Conservation (phyloP, 2,329 filamentous ascomycete species). For the Aureobasidium sp. region DNA sequence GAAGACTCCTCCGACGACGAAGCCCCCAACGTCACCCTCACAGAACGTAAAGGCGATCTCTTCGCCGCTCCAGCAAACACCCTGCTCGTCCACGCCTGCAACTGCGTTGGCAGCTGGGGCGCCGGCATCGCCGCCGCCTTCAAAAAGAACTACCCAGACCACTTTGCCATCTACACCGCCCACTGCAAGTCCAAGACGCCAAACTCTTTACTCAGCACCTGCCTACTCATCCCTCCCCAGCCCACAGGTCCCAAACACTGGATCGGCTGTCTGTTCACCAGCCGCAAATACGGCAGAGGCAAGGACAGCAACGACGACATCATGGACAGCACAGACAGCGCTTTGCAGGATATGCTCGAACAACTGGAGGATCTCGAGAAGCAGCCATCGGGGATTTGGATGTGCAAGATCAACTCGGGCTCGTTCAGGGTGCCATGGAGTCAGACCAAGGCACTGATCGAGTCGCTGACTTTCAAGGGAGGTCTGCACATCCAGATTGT, state of each 20-base stretch:
- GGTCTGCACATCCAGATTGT: neutral
- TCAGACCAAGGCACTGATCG: constrained; percentile 38
- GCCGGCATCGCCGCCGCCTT: constrained; percentile 50
- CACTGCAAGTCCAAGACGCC: constrained; percentile 40
- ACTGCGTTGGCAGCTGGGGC: constrained; percentile 50
- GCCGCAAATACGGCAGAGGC: constrained; percentile 37
- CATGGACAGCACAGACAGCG: constrained; percentile 39
- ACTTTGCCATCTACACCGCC: constrained; percentile 39
- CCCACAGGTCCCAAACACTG: constrained; percentile 35
- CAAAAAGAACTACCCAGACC: constrained; percentile 41
- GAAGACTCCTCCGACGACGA: neutral
- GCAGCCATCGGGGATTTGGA: constrained; percentile 32
- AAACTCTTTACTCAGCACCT: constrained; percentile 2
- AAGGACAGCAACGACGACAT: constrained; percentile 39
- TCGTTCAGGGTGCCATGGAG: constrained; percentile 50
- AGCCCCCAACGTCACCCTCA: neutral
- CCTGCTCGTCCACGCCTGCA: constrained; percentile 53
- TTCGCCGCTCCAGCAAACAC: constrained; percentile 44
- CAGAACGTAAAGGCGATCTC: constrained; percentile 38
- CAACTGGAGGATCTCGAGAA: constrained; percentile 28
- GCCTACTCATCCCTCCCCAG: constrained; percentile 10
- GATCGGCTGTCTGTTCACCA: constrained; percentile 54
- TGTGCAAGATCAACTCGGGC: constrained; percentile 51
- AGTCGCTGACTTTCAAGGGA: constrained; percentile 27
- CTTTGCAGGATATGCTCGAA: constrained; percentile 41